Evolutionary conservation across 1,284 basidiomycete genomes (phyloP), one percentile per base, ranked within the genome.

Genomic region (Athelia psychrophila): DNA sequence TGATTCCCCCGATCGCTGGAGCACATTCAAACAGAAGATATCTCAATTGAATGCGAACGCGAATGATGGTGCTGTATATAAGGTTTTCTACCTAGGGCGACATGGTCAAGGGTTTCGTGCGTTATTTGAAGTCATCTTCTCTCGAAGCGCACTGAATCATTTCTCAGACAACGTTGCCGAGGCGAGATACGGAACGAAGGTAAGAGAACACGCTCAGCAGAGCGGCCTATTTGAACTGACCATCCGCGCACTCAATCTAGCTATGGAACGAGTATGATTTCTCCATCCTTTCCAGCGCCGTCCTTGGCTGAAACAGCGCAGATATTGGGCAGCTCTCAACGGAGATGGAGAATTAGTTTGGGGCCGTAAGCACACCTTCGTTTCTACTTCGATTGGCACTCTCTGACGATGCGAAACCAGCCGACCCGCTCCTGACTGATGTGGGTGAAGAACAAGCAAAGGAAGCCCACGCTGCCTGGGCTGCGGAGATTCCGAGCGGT

Each of bases 381-480:
- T 23, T 33, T 50, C 36, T 40, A 42, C 44, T 24, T 25, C 15
- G 22, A 23, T 47, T 44, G 24, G n/a, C 40, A 35, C 25, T 44
- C 16, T 30, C 2, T 42, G n/a, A 42, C 8, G 18, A 33, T 32
- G n/a, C 19, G 42, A 46, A 38, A 12, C 4, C 48, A 82, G 88
- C 93, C 15, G 93, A 95, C 64, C 82, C 92, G 1, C 74, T 79
- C 25, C 79, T 95, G 23, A 94, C 92, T 0, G 65, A 74, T 0
- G 62, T 84, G 2, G 92, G 92, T 1, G 70, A 80, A 44, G 56
- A 67, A 0, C 90, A 95, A 69, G 92, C 91, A 0, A 56, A 63
- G 19, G 72, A 57, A 22, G 82, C 84, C 0, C 74, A 79, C 22
- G 58, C 56, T 0, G 76, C 76, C 2, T 94, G 91, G 91, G 66